A percentile compares a stretch with the other conserved stretches of the same genome.
Evolutionary conservation across 768 basidiomycete species (phyloP).

Genomic region (Suillus lakei): DNA sequence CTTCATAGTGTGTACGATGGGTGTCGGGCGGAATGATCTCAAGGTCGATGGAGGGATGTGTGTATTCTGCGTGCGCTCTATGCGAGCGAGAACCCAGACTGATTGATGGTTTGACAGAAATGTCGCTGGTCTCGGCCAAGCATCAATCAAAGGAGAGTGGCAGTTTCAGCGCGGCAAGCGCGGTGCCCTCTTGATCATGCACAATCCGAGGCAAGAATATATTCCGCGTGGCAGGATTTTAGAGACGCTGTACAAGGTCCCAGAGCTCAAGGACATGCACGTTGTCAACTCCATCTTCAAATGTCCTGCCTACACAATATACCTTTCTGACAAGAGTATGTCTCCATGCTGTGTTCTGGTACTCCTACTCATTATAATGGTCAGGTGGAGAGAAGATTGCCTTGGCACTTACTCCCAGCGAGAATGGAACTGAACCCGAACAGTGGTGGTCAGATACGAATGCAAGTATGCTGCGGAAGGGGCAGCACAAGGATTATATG

Average conservation of each 20-base stretch:
- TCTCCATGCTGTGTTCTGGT: neutral
- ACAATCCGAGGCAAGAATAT: conserved; percentile 24
- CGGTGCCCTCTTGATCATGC: conserved; percentile 36
- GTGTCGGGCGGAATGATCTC: conserved; percentile 21
- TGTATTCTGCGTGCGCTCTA: neutral
- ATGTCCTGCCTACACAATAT: conserved; percentile 34
- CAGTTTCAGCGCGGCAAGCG: conserved; percentile 24
- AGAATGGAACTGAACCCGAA: neutral
- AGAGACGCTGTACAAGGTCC: conserved; percentile 21
- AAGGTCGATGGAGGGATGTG: conserved; percentile 4
- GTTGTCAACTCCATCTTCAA: conserved; percentile 30
- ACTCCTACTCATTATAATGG: neutral
- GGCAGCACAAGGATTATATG: neutral
- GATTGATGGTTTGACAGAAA: neutral
- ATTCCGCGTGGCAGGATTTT: conserved; percentile 19
- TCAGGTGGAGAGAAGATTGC: conserved; percentile 19
- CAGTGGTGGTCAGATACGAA: neutral
- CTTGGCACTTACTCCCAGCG: conserved; percentile 11
- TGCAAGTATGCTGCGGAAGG: conserved; percentile 10
- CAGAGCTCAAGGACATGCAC: conserved; percentile 21
- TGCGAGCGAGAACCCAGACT: neutral
- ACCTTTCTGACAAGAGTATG: conserved; percentile 23
- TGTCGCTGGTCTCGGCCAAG: conserved; percentile 22
- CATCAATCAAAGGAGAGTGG: conserved; percentile 36
- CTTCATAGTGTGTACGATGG: conserved; percentile 24